Base-by-base conservation (phyloP, 257 asterid genomes). In the Avicennia marina region DNA sequence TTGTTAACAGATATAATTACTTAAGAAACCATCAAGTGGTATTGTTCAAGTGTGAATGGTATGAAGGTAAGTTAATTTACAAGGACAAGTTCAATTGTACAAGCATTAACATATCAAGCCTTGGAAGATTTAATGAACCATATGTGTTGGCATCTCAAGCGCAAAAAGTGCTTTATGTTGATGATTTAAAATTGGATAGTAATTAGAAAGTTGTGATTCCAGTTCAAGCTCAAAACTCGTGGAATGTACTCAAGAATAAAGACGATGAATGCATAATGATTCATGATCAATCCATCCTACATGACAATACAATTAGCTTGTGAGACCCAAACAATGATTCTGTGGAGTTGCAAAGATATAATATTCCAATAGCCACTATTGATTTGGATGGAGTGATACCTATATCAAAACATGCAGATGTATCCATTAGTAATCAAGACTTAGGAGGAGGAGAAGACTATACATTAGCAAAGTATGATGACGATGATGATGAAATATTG, bases 11-110 rank as follows among this genome's bases (percentile, higher is more conserved):
- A 53, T 12, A 53, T 53, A 17, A 53, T 12, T 53, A 53, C 27
- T 53, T 32, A 8, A 29, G 60, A 34, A 34, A 34, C 10, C 27
- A 53, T 53, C 41, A 29, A 6, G 57, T 51, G 41, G 48, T 42
- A 19, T 25, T 51, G 41, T 51, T 51, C 7, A 51, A 51, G 22
- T 51, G 57, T 51, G 21, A 51, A 7, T 51, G 41, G 57, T 51
- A 15, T 21, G 19, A 3, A n/a, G 36, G 55, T 1, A 48, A 25
- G 15, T 48, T 10, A 24, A 9, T 48, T 13, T 19, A 48, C 16
- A 48, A 22, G 13, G 55, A 48, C 55, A 22, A 48, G 34, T 48
- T 7, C 19, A 13, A 25, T 26, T 48, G 19, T 15, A 8, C 52
- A 8, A 45, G 52, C 29, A 21, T 45, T 45, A 45, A 45, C 10